These are phyloP conservation scores for Isabelozyma gotoi DNA, from an alignment of 805 yeast genomes.

Conservation along the genomic window DNA sequence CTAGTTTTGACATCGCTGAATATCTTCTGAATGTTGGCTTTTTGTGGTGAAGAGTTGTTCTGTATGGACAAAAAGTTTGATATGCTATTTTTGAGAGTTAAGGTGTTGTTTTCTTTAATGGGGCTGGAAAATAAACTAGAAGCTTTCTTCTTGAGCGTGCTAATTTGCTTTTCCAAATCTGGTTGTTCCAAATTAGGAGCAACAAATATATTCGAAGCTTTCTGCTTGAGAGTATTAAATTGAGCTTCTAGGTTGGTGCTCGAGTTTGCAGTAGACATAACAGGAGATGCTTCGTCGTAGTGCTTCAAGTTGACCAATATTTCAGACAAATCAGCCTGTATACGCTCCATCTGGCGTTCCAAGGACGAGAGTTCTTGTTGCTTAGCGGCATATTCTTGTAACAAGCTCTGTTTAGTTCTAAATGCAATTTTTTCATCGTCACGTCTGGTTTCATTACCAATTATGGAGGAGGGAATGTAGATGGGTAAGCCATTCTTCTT, in stretches of 20 bases:
- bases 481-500: constrained; percentile 4
- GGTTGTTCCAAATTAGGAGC: not conserved
- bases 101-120: constrained; percentile 11
- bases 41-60: not conserved
- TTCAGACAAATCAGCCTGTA: constrained; percentile 35
- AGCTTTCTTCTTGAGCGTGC: constrained; percentile 16
- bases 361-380: constrained; percentile 53
- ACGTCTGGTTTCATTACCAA: not conserved
- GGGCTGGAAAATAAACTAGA: constrained; percentile 14
- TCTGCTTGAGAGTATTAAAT: constrained; percentile 14
- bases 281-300: constrained; percentile 9
- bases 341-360: constrained; percentile 35
- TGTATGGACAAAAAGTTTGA: not conserved
- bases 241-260: constrained; percentile 1
- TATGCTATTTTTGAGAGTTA: not conserved
- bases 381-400: constrained; percentile 43
- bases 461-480: not conserved
- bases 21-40: not conserved
- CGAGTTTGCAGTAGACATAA: not conserved
- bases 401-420: constrained; percentile 21
- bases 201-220: constrained; percentile 18
- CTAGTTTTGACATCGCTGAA: constrained; percentile 13
- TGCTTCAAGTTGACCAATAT: constrained; percentile 21
- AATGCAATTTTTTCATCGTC: constrained; percentile 19
- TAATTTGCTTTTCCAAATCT: not conserved